Evolutionary conservation across 345 rosid genomes (phyloP), one percentile per base, ranked within the genome.

Genomic region (Syzygium jambos): DNA sequence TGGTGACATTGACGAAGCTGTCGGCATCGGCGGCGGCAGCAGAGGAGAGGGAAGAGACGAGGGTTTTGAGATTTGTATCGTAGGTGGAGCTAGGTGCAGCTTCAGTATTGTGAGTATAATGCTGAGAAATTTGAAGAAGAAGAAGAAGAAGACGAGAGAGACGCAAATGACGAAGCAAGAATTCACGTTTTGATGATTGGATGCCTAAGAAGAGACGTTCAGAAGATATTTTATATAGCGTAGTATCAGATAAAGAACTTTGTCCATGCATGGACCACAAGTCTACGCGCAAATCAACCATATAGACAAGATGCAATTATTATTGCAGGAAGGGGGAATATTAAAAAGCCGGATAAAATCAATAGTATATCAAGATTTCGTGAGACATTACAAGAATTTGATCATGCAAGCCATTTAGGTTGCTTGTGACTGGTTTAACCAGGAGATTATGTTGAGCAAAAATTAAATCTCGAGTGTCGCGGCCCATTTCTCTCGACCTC

Each of bases 1-100:
- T 61, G 17, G 90, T 85, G 65, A 87, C 53, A 65, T 49, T 84
- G 83, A 85, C 52, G 86, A 88, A 92, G 5, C 89, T 87, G 13
- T 38, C 15, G 51, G 34, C 61, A 38, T 29, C 5, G n/a, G 22
- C 22, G 56, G 88, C 68, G 2, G 34, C 19, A 0, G 73, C 2
- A 4, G 34, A 61, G 73, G 9, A 61, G 73, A 61, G 73, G 73
- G 34, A 61, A 61, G 34, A 61, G 29, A 61, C 17, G 73, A 89
- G 84, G 86, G 27, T 2, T 14, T 89, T n/a, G 29, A 88, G 88
- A 65, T 90, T 86, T 86, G 88, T 22, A 54, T 80, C 30, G 38
- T 84, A 91, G 55, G 88, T 68, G 86, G 86, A 78, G 88, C 85
- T 88, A 30, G 55, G 87, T 49, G 17, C 51, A 25, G 23, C 83